These are phyloP conservation scores for Podospora comata DNA, from an alignment of 495 filamentous ascomycete species.

Conservation along the genomic window DNA sequence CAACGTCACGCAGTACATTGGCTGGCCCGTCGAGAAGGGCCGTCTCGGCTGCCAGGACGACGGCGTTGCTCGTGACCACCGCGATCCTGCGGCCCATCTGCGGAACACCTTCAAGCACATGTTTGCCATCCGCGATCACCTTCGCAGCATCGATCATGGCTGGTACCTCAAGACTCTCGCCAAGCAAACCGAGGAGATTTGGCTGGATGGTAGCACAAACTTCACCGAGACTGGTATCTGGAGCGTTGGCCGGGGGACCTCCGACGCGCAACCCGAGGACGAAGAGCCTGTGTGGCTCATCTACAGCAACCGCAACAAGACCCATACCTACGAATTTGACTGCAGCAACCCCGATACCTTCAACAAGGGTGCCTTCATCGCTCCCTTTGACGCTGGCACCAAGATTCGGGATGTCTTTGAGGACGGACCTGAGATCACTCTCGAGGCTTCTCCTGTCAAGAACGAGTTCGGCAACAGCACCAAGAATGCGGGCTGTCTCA, in stretches of 20 bases:
- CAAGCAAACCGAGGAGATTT: conserved; percentile 53
- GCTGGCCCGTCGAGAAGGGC: conserved; percentile 58
- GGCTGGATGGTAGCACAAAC: conserved; percentile 52
- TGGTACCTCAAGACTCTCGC: conserved; percentile 58
- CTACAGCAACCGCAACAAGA: conserved; percentile 59
- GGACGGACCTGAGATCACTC: conserved; percentile 55
- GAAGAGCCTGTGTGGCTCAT: conserved; percentile 65
- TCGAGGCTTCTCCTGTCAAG: conserved; percentile 30
- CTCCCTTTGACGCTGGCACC: conserved; percentile 55
- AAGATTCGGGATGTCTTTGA: conserved; percentile 67
- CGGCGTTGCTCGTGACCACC: conserved; percentile 59
- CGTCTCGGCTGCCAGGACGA: conserved; percentile 59
- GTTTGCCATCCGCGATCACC: conserved; percentile 61
- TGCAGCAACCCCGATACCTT: conserved; percentile 43
- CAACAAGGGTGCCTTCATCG: conserved; percentile 45
- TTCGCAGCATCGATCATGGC: conserved; percentile 58
- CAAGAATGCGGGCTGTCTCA: conserved; percentile 55
- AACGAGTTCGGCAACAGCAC: conserved; percentile 33
- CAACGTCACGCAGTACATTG: conserved; percentile 52
- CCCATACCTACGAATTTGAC: conserved; percentile 59
- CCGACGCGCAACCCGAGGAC: conserved; percentile 48
- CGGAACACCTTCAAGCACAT: conserved; percentile 66
- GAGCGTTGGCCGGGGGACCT: conserved; percentile 56
- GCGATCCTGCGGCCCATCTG: conserved; percentile 65
- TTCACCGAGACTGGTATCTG: conserved; percentile 66